Base-by-base conservation (phyloP, 2,329 filamentous ascomycete species). In the Aspergillus brunneoviolaceus region DNA sequence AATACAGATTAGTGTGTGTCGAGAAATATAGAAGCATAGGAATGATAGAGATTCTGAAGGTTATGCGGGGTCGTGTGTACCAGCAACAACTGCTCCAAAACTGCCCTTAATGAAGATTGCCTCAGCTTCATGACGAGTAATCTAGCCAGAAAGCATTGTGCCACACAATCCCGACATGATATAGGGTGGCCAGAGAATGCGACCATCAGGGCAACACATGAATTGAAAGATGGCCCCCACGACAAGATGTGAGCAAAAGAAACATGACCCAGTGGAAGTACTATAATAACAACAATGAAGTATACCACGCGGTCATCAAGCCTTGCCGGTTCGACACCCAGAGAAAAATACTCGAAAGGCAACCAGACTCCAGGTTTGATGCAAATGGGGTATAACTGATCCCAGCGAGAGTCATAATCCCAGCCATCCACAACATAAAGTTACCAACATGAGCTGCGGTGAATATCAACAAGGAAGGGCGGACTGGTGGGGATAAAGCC, bases 281-380 rank as follows among this genome's bases (percentile, higher is more conserved):
- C 14, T 16, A 16, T 5, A 45, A 45, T 19, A 45, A n/a, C 14
- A 45, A 45, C 6, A 45, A 45, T 45, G 39, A 45, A 45, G 39
- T n/a, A 45, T 45, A 19, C 39, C 16, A 45, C 53, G 56, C 25
- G 49, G 52, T 21, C 35, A 59, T 45, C 25, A 58, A 53, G 21
- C 35, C 45, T 56, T 58, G 56, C 52, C 60, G 57, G 62, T 59
- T 53, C 31, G 60, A 61, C 54, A 56, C 33, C 62, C 51, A 56
- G 53, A 55, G 61, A 61, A 63, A 45, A 57, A 52, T 49, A 56
- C 60, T 57, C 49, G 55, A 63, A 64, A 59, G 57, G 47, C 56
- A 60, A 61, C 66, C 63, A 57, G 61, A 70, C 68, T 69, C 69
- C 69, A 55, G 63, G 60, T 61, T 63, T 52, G 58, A 72, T 70